phyloP scores from a whole-genome alignment of 305 asterid genomes.

The Fraxinus xanthoxyloides region DNA sequence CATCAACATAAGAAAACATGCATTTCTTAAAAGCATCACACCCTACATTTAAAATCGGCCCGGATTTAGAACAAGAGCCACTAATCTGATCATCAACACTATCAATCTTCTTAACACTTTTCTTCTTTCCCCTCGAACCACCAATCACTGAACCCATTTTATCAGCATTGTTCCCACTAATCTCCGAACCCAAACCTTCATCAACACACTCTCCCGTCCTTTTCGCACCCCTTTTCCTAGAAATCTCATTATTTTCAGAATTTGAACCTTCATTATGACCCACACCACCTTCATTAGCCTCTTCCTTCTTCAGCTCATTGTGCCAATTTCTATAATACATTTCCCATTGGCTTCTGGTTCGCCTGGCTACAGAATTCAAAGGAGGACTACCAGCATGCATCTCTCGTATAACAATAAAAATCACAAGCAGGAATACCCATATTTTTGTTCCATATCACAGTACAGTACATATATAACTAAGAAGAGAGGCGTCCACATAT shows the following conservation, averaged over 20 bases:
- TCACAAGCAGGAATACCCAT: neutral
- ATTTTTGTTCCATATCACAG: neutral
- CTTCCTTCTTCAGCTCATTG: constrained; percentile 13
- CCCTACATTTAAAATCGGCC: neutral
- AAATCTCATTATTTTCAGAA: neutral
- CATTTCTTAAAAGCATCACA: neutral
- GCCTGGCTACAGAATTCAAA: constrained; percentile 9
- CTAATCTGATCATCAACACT: neutral
- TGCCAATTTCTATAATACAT: constrained; percentile 1
- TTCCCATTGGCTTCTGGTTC: constrained; percentile 32
- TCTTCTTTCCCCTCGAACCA: neutral
- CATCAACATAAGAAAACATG: neutral
- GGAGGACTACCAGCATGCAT: neutral
- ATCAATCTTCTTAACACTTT: neutral
- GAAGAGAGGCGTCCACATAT: neutral
- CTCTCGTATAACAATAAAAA: neutral
- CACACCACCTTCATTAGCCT: neutral
- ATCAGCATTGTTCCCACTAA: neutral
- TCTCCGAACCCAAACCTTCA: neutral
- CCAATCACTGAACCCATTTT: neutral
- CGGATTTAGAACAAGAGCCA: neutral
- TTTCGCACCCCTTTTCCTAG: neutral
- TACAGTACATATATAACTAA: neutral
- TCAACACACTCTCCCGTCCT: neutral
- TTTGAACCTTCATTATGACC: neutral